These are phyloP conservation scores for Fragilaria radians DNA, from an alignment of 108 stramenopile species.

Conservation along the genomic window DNA sequence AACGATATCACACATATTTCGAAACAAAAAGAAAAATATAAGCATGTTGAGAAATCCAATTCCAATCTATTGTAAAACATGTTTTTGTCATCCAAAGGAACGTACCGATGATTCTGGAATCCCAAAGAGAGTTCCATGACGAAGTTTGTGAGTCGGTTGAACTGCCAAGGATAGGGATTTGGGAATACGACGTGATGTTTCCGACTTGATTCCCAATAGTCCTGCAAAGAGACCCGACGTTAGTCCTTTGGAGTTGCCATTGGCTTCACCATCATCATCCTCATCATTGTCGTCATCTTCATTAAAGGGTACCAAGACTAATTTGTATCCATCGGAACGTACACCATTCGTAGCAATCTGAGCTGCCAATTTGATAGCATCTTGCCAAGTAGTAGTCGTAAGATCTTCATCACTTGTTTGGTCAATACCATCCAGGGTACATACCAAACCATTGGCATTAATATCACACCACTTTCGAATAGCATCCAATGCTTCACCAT, in stretches of 20 bases:
- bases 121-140: slow-evolving; percentile 75
- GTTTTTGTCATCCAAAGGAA: too few relatives aligned
- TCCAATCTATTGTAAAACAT: too few relatives aligned
- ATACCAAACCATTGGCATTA: slow-evolving; percentile 24
- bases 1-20: too few relatives aligned
- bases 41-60: too few relatives aligned
- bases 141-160: slow-evolving; percentile 13
- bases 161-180: slow-evolving; percentile 36
- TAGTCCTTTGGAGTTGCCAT: too few relatives aligned
- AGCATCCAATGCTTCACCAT: slow-evolving; percentile 23
- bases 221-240: too few relatives aligned
- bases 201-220: slow-evolving; percentile 27
- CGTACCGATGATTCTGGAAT: slow-evolving; percentile 65
- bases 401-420: slow-evolving; percentile 16
- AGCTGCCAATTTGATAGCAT: slow-evolving; percentile 54
- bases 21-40: too few relatives aligned
- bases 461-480: slow-evolving; percentile 45
- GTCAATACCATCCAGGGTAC: slow-evolving; percentile 48
- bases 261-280: slow-evolving; percentile 19
- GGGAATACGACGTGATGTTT: slow-evolving; percentile 29
- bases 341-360: slow-evolving; percentile 31
- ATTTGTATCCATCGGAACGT: slow-evolving; percentile 26
- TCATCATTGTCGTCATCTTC: slow-evolving; percentile 25
- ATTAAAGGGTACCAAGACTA: slow-evolving; percentile 30
- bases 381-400: slow-evolving; percentile 16